Base-by-base conservation (phyloP, 176 grass and related monocot genomes). In the Triticum turgidum region DNA sequence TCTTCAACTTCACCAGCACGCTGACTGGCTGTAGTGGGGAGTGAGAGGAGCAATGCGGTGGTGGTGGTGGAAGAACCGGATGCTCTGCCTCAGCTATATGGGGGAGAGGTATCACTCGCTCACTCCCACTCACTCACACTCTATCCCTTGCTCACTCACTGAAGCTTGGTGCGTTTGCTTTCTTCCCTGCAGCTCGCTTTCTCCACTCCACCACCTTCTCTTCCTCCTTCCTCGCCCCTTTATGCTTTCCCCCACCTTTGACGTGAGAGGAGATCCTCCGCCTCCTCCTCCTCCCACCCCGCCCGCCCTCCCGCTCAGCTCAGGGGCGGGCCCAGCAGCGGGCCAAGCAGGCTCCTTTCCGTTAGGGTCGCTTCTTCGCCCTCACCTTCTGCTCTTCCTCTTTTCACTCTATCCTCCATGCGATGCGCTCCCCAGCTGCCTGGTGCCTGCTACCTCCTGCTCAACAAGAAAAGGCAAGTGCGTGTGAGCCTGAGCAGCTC, bases 251-350 rank as follows among this genome's bases (percentile, higher is more conserved):
- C 75, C 76, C 61, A 54, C 42, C 56, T 64, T 73, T 39, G 89
- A 87, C 81, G 85, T 80, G 81, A 81, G 85, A 87, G 85, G 75
- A 84, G 85, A 91, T 87, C 85, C 89, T 83, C 89, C 58, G 0
- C 73, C 86, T 30, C 86, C 65, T 18, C 68, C 68, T 20, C 45
- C 32, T 4, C 18, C 54, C 52, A 56, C 52, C 52, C 52, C 51
- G 15, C 76, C 18, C 34, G 2, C 2, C 18, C 76, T 29, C 9
- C 15, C 41, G 9, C 75, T 87, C 85, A 87, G 37, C 89, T 87
- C 61, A 69, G 37, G 11, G 89, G 89, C 4, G 89, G 89, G 17
- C 47, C 80, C 66, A 47, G 75, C 21, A 14, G 44, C 33, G 42
- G 52, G 54, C 81, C 49, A 14, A 14, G 44, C 33, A 11, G 52